Base-by-base conservation (phyloP, 495 filamentous ascomycete species). In the Tetracladium setigerum region DNA sequence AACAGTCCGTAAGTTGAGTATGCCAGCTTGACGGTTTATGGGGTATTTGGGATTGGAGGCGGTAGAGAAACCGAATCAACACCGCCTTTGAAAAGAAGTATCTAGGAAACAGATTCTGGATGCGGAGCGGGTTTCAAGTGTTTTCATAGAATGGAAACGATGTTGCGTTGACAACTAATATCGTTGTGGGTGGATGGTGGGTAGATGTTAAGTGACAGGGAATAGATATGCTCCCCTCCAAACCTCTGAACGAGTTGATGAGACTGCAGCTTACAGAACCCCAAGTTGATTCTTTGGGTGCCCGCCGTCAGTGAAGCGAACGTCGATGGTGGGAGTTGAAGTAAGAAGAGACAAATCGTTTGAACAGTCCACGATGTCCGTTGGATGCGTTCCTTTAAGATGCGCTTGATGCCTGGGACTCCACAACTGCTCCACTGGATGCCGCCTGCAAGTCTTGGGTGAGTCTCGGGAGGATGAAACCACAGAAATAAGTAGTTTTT, bases 381-480 rank as follows among this genome's bases (percentile, higher is more conserved):
- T 30, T 46, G 30, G 32, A 13, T 32, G 36, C 15, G 37, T 39
- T 31, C 38, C 12, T 33, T 30, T 44, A 34, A 19, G 45, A 30
- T 14, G 17, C 42, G 37, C 22, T 30, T 16, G 41, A n/a, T 14
- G 31, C 13, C n/a, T 18, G 14, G 22, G 30, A 30, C 35, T 41
- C 30, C 35, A n/a, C 35, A 39, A 36, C 36, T 15, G 50, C 24
- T 37, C 30, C 46, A 37, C 47, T 43, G 52, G 49, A 18, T 50
- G 41, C 46, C 53, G 56, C 38, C 14, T 13, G 41, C 39, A 46
- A 52, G 32, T 30, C 41, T 46, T 46, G 38, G 38, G 48, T 37
- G 46, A 54, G 57, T 59, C 44, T 59, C 57, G 57, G 57, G 43
- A 50, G 48, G 42, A 15, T 53, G 55, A 55, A 53, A 53, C 54